Evolutionary conservation across 2,329 filamentous ascomycete species (phyloP).

Genomic region (Trichothecium roseum): DNA sequence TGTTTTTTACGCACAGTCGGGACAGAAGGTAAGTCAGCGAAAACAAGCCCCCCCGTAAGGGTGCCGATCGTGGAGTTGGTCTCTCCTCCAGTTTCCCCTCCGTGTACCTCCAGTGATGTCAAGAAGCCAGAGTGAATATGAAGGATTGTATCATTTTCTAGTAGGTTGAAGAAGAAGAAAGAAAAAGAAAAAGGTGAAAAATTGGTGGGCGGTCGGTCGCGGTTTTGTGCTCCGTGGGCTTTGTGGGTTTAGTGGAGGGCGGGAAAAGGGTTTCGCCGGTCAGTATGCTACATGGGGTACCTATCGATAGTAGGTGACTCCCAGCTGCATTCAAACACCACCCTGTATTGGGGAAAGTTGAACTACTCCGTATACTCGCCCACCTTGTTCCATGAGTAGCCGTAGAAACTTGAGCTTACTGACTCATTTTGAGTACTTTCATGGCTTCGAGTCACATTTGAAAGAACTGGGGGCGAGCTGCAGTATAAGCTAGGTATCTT

Average conservation of each 20-base stretch:
- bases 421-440: too few relatives aligned
- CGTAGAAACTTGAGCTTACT: too few relatives aligned
- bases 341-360: too few relatives aligned
- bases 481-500: too few relatives aligned
- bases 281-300: too few relatives aligned
- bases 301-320: too few relatives aligned
- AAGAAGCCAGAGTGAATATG: constrained; percentile 61
- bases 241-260: constrained; percentile 2
- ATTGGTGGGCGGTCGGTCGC: neutral
- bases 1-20: constrained; percentile 11
- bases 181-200: constrained; percentile 10
- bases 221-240: constrained; percentile 3
- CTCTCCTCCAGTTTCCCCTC: constrained; percentile 69
- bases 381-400: constrained; percentile 8
- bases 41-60: constrained; percentile 4
- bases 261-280: neutral
- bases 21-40: constrained; percentile 41
- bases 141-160: constrained; percentile 37
- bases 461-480: too few relatives aligned
- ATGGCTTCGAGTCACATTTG: too few relatives aligned
- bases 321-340: too few relatives aligned
- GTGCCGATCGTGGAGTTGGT: constrained; percentile 24
- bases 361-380: neutral
- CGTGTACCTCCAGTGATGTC: constrained; percentile 38
- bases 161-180: constrained; percentile 27